Base-by-base conservation (phyloP, 1,284 basidiomycete species). In the Cryptococcus sp. region DNA sequence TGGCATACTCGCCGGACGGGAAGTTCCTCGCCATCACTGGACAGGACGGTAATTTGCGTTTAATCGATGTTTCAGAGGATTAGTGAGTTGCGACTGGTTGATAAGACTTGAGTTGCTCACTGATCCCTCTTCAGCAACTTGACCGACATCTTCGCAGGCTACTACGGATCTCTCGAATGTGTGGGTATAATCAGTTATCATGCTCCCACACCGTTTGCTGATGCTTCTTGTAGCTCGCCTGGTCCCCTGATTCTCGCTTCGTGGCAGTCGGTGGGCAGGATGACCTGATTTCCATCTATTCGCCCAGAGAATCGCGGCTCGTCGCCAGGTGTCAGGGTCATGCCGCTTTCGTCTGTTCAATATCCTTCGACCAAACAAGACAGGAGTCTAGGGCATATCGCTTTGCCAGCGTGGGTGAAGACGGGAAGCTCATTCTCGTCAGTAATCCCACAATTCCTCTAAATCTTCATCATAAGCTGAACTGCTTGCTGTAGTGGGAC, bases 301-400 rank as follows among this genome's bases (percentile, higher is more conserved):
- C 93, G 0, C 90, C 91, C 0, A 89, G 88, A 83, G 93, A 96
- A 72, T 88, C 90, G 69, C 85, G 92, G 10, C 86, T 98, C 15
- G 86, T 99, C n/a, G 95, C 95, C 3, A 84, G 94, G 50, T 97
- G 94, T 79, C 93, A 97, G 77, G 96, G 95, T 0, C 95, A 99
- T 73, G 89, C 91, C 0, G 94, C 91, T 1, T 98, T 96, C 71
- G 90, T 99, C 5, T 89, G 91, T 0, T 83, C 86, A 3, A 83
- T 98, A 10, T 88, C 89, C 0, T 99, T 97, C 73, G 96, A 99
- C 77, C 66, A 49, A 87, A 55, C 89, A 15, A 84, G 88, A 22
- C 89, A 89, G 66, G 91, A 94, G 65, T 89, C 88, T 23, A 83
- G 91, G 45, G 91, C 89, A 39, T 94, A 94, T 73, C 84, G 91